These are phyloP conservation scores for Cryphonectria nitschkei DNA, from an alignment of 2,329 filamentous ascomycete species.

Conservation along the genomic window DNA sequence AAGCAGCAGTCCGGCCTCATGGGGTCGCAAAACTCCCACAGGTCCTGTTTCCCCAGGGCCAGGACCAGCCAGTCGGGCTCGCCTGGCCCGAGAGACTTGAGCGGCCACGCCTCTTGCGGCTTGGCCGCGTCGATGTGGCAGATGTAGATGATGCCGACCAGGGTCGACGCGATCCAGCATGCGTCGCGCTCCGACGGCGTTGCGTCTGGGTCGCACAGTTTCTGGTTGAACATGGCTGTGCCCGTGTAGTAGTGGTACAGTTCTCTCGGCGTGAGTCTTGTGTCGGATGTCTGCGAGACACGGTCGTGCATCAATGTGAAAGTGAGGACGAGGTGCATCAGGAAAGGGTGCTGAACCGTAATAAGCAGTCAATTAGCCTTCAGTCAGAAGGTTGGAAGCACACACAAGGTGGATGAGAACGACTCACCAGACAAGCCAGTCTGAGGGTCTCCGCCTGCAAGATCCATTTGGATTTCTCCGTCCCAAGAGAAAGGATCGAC, in stretches of 20 bases:
- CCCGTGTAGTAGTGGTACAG: constrained; percentile 53
- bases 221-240: constrained; percentile 50
- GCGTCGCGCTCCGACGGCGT: constrained; percentile 48
- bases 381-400: neutral
- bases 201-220: constrained; percentile 42
- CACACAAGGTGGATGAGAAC: neutral
- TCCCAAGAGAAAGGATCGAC: constrained; percentile 47
- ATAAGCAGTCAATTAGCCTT: neutral
- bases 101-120: constrained; percentile 58
- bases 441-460: constrained; percentile 42
- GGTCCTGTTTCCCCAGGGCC: constrained; percentile 56
- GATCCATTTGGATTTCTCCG: constrained; percentile 35
- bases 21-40: constrained; percentile 57
- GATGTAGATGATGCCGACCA: constrained; percentile 51
- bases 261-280: constrained; percentile 38
- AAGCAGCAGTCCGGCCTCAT: constrained; percentile 36
- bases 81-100: constrained; percentile 44
- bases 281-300: constrained; percentile 37
- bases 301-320: constrained; percentile 59
- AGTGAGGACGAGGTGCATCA: constrained; percentile 58
- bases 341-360: constrained; percentile 47
- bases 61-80: constrained; percentile 64
- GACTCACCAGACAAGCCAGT: constrained; percentile 46
- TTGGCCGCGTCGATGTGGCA: constrained; percentile 46
- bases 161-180: constrained; percentile 50